phyloP scores from a whole-genome alignment of 352 stramenopile species.

The Phytophthora idaei region DNA sequence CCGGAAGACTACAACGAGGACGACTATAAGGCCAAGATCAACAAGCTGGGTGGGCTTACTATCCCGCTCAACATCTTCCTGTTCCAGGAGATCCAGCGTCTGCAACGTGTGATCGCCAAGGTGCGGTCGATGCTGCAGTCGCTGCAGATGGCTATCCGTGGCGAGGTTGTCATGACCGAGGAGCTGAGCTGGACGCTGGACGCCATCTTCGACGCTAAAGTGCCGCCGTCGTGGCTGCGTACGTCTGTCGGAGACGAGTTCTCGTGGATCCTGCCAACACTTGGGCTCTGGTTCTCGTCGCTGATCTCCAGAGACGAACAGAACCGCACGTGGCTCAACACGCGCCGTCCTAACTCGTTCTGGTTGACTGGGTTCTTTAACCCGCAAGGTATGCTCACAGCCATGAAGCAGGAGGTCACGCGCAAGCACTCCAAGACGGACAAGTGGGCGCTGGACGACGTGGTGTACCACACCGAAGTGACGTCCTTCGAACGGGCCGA shows the following conservation, averaged over 20 bases:
- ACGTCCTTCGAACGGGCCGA: conserved; percentile 94
- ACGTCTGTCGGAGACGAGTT: conserved; percentile 98
- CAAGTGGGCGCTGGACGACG: conserved; percentile 98
- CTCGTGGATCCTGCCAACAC: conserved; percentile 95
- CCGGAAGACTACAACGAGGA: conserved; percentile 98
- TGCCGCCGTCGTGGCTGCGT: conserved; percentile 95
- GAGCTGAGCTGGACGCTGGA: conserved; percentile 95
- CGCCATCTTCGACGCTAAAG: conserved; percentile 96
- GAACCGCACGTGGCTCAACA: conserved; percentile 96
- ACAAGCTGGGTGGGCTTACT: conserved; percentile 95
- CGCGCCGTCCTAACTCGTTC: conserved; percentile 93
- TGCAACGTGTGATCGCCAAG: conserved; percentile 96
- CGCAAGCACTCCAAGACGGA: conserved; percentile 96
- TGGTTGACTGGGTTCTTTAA: conserved; percentile 99
- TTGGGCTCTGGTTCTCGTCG: conserved; percentile 98
- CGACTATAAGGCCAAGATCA: conserved; percentile 97
- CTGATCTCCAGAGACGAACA: conserved; percentile 96
- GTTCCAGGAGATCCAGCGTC: conserved; percentile 98
- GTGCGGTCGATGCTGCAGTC: conserved; percentile 95
- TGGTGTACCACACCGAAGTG: conserved; percentile 98
- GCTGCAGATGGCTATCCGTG: conserved; percentile 97
- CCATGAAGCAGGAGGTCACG: conserved; percentile 99
- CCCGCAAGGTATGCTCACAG: conserved; percentile 97
- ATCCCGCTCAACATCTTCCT: conserved; percentile 99
- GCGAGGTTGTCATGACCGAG: conserved; percentile 98